These are phyloP conservation scores for Piloderma croceum DNA, from an alignment of 768 basidiomycete species.

Conservation along the genomic window DNA sequence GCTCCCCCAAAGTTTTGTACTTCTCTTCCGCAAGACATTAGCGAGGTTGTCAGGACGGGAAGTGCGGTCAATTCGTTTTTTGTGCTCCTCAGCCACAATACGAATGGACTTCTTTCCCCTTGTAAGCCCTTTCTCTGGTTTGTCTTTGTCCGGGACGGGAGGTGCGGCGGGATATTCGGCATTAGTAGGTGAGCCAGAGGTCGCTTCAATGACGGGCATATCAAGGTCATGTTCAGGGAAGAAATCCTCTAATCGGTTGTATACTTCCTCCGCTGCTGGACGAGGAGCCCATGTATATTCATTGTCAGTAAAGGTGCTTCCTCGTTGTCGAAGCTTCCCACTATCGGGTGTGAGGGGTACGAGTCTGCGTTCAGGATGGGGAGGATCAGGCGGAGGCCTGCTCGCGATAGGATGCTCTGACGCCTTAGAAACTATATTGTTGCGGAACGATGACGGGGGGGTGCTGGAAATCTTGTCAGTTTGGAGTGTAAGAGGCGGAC, in stretches of 20 bases:
- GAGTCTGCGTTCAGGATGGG: not conserved
- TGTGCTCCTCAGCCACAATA: slow-evolving; percentile 84
- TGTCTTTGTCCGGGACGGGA: slow-evolving; percentile 24
- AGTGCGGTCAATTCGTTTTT: slow-evolving; percentile 65
- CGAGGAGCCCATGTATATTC: slow-evolving; percentile 84
- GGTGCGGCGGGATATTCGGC: slow-evolving; percentile 43
- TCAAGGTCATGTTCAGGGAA: slow-evolving; percentile 97
- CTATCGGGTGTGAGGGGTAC: not conserved
- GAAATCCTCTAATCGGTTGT: slow-evolving; percentile 87
- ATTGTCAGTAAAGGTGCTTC: slow-evolving; percentile 57
- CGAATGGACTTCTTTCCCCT: slow-evolving; percentile 88
- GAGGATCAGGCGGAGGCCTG: too few species aligned
- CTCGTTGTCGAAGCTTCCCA: slow-evolving; percentile 19
- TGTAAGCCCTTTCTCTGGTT: slow-evolving; percentile 38
- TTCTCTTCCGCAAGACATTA: slow-evolving; percentile 67
- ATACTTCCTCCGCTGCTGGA: slow-evolving; percentile 88
- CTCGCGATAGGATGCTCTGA: too few species aligned
- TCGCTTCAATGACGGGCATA: slow-evolving; percentile 88
- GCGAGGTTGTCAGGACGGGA: slow-evolving; percentile 52
- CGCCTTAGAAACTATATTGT: slow-evolving; percentile 15
- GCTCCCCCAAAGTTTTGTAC: slow-evolving; percentile 95
- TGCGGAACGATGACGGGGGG: slow-evolving; percentile 5
- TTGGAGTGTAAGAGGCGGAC: slow-evolving; percentile 43
- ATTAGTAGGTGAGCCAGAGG: slow-evolving; percentile 70
- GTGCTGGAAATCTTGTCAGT: slow-evolving; percentile 27